Evolutionary conservation across 306 rosid species (phyloP).

Genomic region (Lotus japonicus): DNA sequence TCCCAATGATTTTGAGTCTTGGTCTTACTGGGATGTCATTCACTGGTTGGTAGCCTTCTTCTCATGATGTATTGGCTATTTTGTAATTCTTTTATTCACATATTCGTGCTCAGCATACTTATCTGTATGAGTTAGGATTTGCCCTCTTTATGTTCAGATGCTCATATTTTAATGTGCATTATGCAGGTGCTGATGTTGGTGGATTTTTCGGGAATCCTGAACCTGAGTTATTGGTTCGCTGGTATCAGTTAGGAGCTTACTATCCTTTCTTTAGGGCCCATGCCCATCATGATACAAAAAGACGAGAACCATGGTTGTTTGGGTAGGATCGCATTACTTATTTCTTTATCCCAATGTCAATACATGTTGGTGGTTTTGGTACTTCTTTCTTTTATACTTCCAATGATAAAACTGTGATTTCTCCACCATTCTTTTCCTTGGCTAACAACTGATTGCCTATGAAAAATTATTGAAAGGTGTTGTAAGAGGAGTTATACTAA

Average conservation of each 20-base stretch:
- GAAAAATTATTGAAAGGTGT: background rate
- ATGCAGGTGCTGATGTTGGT: constrained; percentile 94
- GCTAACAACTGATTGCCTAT: background rate
- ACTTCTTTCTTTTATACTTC: background rate
- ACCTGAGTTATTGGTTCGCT: constrained; percentile 82
- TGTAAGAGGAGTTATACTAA: background rate
- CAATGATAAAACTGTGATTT: background rate
- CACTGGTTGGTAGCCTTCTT: constrained; percentile 49
- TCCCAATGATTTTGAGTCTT: constrained; percentile 91
- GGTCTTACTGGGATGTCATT: constrained; percentile 80
- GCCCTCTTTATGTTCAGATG: background rate
- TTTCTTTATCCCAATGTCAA: background rate
- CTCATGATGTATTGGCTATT: background rate
- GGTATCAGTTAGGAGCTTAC: constrained; percentile 94
- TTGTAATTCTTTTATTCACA: background rate
- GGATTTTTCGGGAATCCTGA: constrained; percentile 98
- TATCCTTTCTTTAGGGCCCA: constrained; percentile 94
- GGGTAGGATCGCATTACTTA: constrained; percentile 56
- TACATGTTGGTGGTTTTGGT: background rate
- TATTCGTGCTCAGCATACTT: background rate
- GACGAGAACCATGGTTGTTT: constrained; percentile 97
- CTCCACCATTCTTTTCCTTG: background rate
- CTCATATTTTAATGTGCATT: constrained; percentile 17
- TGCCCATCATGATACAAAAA: constrained; percentile 95
- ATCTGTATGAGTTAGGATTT: constrained; percentile 35